A percentile compares a stretch with the other conserved stretches of the same genome.
Evolutionary conservation across 148 eudicot genomes (phyloP).

Genomic region (Beta vulgaris): DNA sequence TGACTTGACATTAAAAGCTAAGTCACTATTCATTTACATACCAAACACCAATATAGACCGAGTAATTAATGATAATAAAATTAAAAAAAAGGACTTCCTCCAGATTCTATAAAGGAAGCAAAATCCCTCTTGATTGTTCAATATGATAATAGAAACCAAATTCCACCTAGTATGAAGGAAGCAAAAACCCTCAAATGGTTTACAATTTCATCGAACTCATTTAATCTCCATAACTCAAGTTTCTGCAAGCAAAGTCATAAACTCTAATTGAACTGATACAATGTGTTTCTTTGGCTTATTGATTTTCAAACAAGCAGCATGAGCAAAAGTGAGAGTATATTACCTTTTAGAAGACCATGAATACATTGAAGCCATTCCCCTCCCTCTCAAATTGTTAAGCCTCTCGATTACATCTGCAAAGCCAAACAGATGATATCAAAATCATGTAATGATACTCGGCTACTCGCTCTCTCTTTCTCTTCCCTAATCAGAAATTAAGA

Average conservation of each 20-base stretch:
- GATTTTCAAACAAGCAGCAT: neutral
- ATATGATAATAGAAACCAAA: too few species aligned
- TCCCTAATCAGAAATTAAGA: neutral
- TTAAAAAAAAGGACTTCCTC: too few species aligned
- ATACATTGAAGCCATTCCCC: slow-evolving; percentile 89
- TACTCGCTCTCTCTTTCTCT: neutral
- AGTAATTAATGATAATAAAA: too few species aligned
- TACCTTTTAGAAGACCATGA: slow-evolving; percentile 99
- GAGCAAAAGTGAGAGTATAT: neutral
- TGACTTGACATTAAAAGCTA: neutral
- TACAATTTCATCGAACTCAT: neutral
- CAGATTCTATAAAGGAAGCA: neutral
- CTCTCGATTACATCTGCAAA: slow-evolving; percentile 78
- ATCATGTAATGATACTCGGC: neutral
- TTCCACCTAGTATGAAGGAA: neutral
- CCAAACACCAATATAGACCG: too few species aligned
- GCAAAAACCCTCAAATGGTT: neutral
- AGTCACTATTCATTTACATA: neutral
- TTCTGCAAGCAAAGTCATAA: neutral
- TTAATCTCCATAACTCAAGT: neutral
- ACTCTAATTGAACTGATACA: neutral
- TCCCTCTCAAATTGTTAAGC: slow-evolving; percentile 78
- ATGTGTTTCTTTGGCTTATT: neutral
- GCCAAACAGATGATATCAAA: neutral
- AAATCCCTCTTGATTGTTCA: too few species aligned